Evolutionary conservation across 2,329 filamentous ascomycete species (phyloP).

Genomic region (Lasiodiplodia theobromae): DNA sequence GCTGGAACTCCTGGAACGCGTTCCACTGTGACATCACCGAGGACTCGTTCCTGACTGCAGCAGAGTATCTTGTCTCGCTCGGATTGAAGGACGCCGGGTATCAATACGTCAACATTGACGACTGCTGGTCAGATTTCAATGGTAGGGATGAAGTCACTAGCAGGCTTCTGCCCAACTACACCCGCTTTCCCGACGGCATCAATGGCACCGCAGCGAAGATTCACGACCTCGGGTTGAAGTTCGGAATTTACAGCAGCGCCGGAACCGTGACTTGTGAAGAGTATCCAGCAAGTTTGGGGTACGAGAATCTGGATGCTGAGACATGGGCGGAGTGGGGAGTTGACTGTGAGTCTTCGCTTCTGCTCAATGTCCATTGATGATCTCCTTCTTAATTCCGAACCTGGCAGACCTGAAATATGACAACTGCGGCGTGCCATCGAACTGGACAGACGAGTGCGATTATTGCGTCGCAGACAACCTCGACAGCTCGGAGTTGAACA

Average conservation of each 20-base stretch:
- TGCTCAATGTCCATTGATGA: neutral
- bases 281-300: slow-evolving; percentile 64
- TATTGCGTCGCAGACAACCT: slow-evolving; percentile 51
- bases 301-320: slow-evolving; percentile 64
- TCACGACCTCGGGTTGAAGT: slow-evolving; percentile 65
- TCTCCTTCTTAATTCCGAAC: slow-evolving; percentile 10
- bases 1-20: slow-evolving; percentile 63
- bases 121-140: slow-evolving; percentile 61
- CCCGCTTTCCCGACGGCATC: slow-evolving; percentile 67
- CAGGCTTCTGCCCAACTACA: slow-evolving; percentile 46
- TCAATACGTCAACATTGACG: slow-evolving; percentile 66
- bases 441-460: slow-evolving; percentile 50
- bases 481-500: slow-evolving; percentile 21
- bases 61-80: slow-evolving; percentile 56
- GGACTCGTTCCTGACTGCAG: slow-evolving; percentile 56
- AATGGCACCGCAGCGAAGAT: slow-evolving; percentile 60
- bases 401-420: slow-evolving; percentile 43
- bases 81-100: slow-evolving; percentile 63
- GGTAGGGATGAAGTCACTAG: slow-evolving; percentile 55
- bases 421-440: slow-evolving; percentile 47
- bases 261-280: slow-evolving; percentile 58
- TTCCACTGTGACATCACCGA: slow-evolving; percentile 61
- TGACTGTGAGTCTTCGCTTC: slow-evolving; percentile 35
- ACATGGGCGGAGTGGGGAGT: slow-evolving; percentile 58
- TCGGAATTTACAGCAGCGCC: slow-evolving; percentile 69